Percentiles rank a stretch among this genome's conserved stretches.
These are phyloP conservation scores for Candida tunisiensis DNA, from an alignment of 1,139 yeast species.

Conservation along the genomic window DNA sequence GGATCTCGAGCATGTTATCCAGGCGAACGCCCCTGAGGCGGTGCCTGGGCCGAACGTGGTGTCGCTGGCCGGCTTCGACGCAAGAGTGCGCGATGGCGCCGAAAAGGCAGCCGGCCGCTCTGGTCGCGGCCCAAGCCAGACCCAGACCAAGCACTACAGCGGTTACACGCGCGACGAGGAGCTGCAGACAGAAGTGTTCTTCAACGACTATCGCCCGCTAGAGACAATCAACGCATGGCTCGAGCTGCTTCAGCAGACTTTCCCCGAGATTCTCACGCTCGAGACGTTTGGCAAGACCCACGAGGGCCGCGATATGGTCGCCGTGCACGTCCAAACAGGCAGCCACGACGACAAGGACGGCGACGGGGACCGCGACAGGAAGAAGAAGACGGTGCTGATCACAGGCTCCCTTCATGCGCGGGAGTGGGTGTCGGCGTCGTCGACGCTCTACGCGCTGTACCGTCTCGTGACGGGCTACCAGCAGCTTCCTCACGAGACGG, in stretches of 20 bases:
- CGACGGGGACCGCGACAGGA: constrained; percentile 18
- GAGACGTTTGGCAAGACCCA: constrained; percentile 59
- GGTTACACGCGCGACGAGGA: constrained; percentile 1
- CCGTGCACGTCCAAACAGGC: constrained; percentile 55
- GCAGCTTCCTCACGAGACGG: too few relatives aligned
- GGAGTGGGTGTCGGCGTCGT: constrained; percentile 73
- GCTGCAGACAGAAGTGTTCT: constrained; percentile 26
- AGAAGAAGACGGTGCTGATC: constrained; percentile 52
- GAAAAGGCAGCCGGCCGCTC: too few relatives aligned
- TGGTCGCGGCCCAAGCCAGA: too few relatives aligned
- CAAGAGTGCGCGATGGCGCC: background rate
- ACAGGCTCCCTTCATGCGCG: constrained; percentile 83
- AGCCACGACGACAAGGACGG: constrained; percentile 21
- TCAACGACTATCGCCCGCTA: constrained; percentile 53
- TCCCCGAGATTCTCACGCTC: constrained; percentile 39
- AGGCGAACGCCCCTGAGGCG: constrained; percentile 3
- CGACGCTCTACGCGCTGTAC: constrained; percentile 47
- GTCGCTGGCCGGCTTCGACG: background rate
- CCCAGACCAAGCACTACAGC: too few relatives aligned
- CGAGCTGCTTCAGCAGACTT: constrained; percentile 32
- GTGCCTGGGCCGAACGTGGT: constrained; percentile 1
- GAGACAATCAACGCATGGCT: constrained; percentile 61
- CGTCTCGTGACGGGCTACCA: constrained; percentile 36
- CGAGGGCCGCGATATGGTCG: constrained; percentile 56
- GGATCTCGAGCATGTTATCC: constrained; percentile 16